Conservation (phyloP, 305 asterid species). For the Solanum hybrid region DNA sequence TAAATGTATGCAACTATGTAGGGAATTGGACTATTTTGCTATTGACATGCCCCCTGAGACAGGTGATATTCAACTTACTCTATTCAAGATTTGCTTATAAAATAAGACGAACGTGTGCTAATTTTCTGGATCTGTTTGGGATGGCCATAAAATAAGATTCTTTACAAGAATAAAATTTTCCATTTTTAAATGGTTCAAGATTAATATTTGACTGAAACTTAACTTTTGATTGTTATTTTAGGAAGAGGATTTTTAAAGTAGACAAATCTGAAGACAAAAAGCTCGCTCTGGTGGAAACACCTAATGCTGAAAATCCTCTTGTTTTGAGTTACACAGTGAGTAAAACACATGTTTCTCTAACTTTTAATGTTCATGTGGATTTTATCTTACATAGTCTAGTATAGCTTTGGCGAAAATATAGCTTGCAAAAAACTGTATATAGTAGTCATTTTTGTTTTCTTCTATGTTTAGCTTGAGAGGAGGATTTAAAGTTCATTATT, state of each 20-base stretch:
- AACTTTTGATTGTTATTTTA: not conserved
- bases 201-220: not conserved
- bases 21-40: not conserved
- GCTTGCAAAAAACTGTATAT: not conserved
- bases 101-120: not conserved
- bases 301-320: conserved; percentile 88
- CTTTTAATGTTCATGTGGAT: not conserved
- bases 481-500: not conserved
- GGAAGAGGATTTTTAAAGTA: not conserved
- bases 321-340: conserved; percentile 84
- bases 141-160: not conserved
- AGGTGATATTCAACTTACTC: not conserved
- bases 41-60: not conserved
- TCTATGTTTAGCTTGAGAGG: not conserved
- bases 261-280: conserved; percentile 83
- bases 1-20: not conserved
- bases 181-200: not conserved
- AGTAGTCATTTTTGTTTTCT: not conserved
- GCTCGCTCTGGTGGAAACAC: conserved; percentile 79
- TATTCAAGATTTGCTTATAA: not conserved
- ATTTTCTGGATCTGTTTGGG: not conserved
- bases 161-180: not conserved
- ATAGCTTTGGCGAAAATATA: not conserved
- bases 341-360: not conserved
- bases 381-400: not conserved